Base-by-base conservation (phyloP, 257 asterid genomes). In the Capsicum rhomboideum region DNA sequence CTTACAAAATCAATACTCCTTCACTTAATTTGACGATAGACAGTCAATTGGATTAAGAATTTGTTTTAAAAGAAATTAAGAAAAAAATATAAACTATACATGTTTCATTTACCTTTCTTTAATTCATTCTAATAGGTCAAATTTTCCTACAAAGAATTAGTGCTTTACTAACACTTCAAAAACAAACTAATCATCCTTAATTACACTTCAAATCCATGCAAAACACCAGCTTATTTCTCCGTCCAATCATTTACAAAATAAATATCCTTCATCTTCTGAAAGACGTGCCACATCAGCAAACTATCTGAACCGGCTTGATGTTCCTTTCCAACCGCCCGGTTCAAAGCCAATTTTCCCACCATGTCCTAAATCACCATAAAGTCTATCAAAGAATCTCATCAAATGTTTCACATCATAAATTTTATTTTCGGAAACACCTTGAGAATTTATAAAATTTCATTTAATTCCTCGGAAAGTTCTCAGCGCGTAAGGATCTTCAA, bases 391-490 rank as follows among this genome's bases (percentile, higher is more conserved):
- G 0, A 26, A 12, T 0, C 0, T 0, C 11, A 17, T 63, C 42
- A 63, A 63, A 28, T 3, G 11, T 5, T 63, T 28, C 40, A 63
- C 40, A 28, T 63, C 71, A 63, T 26, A 63, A 6, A 26, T 12
- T 12, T 12, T 13, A 26, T 13, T 34, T 63, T 6, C n/a, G 0
- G 13, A 63, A 26, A 63, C 6, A 13, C 3, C 42, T 8, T 12
- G 0, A 26, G 18, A 1, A 0, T 13, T 13, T 28, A 0, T 17
- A 12, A 63, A 63, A 63, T 26, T 0, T 2, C 40, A 11, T 26
- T 8, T 13, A 63, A 63, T 0, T 9, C 0, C 11, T 0, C 6
- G 17, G 42, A 11, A 28, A 63, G 40, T 26, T 13, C 3, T 0
- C 6, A 6, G 0, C 11, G 5, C n/a, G 2, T 63, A 11, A 63